Evolutionary conservation across 108 stramenopile genomes (phyloP), one percentile per base, ranked within the genome.

Genomic region (Cyclotella sp.): DNA sequence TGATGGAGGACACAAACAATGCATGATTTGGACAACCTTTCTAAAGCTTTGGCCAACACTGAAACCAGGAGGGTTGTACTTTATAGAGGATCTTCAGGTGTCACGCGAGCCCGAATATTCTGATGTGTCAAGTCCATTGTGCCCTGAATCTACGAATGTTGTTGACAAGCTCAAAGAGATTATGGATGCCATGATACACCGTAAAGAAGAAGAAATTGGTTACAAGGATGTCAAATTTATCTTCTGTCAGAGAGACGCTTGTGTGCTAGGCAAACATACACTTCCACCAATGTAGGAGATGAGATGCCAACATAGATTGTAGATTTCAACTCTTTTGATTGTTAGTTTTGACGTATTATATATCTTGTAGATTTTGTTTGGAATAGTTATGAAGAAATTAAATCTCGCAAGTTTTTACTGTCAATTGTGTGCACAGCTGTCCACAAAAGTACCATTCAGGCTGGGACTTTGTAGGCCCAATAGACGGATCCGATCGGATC

Each of bases 11-110:
- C 78, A 79, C 57, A 63, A 72, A 14, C 68, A 79, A 39, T 73
- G 78, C n/a, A 62, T 73, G 54, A 79, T 79, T 39, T 55, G 28
- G 64, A 42, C 26, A 19, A 67, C 42, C 24, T 74, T 74, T 44
- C 18, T 47, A 8, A 80, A 80, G 30, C 49, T 74, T 26, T 74
- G 63, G 73, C 73, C 73, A 16, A 39, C 21, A 64, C 11, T 74
- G 3, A 55, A 69, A 19, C 76, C 68, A 0, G 55, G 76, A 30
- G 55, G 68, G 8, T 41, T 69, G 27, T 77, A 77, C 40, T 69
- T 77, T 39, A 77, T 77, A n/a, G 76, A 77, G 44, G 68, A 77
- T 70, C 60, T 77, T 15, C 68, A 57, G 15, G 67, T 77, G 19
- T 30, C 63, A 53, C 44, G 26, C 11, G 3, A 21, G 12, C 13